Evolutionary conservation across 2,329 filamentous ascomycete genomes (phyloP).

Genomic region (Monilinia aucupariae): DNA sequence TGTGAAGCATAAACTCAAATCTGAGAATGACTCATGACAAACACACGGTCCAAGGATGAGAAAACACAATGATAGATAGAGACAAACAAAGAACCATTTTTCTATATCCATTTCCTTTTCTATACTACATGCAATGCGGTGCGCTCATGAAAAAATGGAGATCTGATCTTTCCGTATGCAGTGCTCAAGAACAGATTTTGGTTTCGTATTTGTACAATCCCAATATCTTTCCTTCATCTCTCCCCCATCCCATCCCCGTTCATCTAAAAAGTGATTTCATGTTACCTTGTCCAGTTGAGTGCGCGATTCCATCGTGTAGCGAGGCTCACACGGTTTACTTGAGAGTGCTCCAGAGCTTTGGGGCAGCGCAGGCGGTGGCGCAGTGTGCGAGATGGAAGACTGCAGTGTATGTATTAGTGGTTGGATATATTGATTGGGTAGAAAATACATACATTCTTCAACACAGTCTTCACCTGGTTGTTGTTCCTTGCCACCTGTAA

Average conservation of each 20-base stretch:
- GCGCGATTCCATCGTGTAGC: conserved; percentile 17
- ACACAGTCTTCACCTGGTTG: conserved; percentile 88
- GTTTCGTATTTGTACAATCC: conserved; percentile 29
- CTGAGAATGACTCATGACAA: neutral
- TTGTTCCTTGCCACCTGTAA: conserved; percentile 59
- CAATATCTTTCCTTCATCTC: conserved; percentile 13
- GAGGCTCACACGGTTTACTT: conserved; percentile 57
- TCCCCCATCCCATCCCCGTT: conserved; percentile 21
- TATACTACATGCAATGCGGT: conserved; percentile 34
- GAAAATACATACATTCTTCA: conserved; percentile 81
- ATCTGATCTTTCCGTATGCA: conserved; percentile 23
- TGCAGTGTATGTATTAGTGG: conserved; percentile 38
- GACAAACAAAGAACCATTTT: conserved; percentile 2
- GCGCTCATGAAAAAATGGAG: conserved; percentile 24
- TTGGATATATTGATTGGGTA: neutral
- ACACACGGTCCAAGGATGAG: neutral
- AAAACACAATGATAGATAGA: neutral
- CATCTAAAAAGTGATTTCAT: conserved; percentile 17
- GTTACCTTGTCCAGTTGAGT: conserved; percentile 12
- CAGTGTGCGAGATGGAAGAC: conserved; percentile 99
- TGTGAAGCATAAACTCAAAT: neutral
- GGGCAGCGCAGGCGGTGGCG: conserved; percentile 84
- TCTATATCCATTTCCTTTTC: conserved; percentile 27
- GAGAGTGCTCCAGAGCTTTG: conserved; percentile 89
- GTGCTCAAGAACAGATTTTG: conserved; percentile 29